Evolutionary conservation across 129 eudicot genomes (phyloP), one percentile per base, ranked within the genome.

Genomic region (Escallonia herrerae): DNA sequence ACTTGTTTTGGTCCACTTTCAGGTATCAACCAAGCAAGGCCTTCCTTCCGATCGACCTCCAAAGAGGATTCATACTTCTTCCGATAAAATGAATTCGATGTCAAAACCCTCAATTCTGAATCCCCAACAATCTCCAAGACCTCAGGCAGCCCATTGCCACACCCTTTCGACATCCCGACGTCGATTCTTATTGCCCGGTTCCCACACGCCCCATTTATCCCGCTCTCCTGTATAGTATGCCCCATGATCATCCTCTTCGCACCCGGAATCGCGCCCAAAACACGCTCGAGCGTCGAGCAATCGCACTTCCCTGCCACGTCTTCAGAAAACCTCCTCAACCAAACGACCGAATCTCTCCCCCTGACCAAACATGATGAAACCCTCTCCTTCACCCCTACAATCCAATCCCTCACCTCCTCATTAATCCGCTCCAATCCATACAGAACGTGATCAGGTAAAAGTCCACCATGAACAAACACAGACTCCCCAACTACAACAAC

Each of bases 221-320:
- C 99, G 7, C 38, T 58, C 47, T 66, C 76, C 76, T 93, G 99
- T 63, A 89, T 93, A 0, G 96, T 93, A 73, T 93, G 99, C 41
- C 99, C 99, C 99, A 93, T 83, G 41, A 93, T 89, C 96, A 93
- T 81, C 90, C 99, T 89, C 80, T 74, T 86, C 10, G 81, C 99
- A 40, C 99, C 99, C 0, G 99, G 96, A 52, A 93, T 89, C 0
- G 96, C 89, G 3, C 81, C 79, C 58, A 93, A 91, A 2, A 89
- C 99, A 58, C 86, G 96, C 59, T 93, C 81, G 6, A 93, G 85
- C n/a, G 76, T 64, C 15, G 78, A 52, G 64, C 99, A 93, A 68
- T 93, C 99, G 55, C 99, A 86, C 37, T 85, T 86, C 66, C 83
- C 77, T 0, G 81, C 83, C 41, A 64, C 22, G 64, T 81, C 87